Percentiles rank a stretch among this genome's conserved stretches.
These are phyloP conservation scores for Fistulifera pelliculosa DNA, from an alignment of 108 stramenopile genomes.

Conservation along the genomic window DNA sequence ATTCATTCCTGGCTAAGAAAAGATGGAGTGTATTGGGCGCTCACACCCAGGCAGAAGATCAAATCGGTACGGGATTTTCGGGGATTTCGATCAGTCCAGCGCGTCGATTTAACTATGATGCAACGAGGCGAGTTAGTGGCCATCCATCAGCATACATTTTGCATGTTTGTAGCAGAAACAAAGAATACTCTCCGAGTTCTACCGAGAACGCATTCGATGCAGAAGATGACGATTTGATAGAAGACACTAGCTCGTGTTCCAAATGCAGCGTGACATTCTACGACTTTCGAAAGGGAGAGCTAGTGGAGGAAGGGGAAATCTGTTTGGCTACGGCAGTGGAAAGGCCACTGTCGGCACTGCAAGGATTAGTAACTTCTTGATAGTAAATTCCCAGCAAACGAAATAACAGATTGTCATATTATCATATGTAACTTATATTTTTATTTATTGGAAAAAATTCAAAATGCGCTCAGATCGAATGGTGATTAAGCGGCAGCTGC, in stretches of 20 bases:
- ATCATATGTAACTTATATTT: no score
- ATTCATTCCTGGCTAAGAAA: constrained; percentile 31
- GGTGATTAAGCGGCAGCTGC: no score
- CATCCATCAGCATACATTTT: not conserved
- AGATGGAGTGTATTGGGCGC: constrained; percentile 42
- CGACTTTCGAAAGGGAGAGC: constrained; percentile 46
- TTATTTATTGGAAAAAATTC: no score
- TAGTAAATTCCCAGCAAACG: not conserved
- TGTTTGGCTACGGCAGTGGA: constrained; percentile 57
- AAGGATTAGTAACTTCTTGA: constrained; percentile 13
- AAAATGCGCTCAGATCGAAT: no score
- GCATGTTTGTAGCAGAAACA: constrained; percentile 1
- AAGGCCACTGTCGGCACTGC: constrained; percentile 52
- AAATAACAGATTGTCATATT: no score
- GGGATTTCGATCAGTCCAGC: constrained; percentile 45
- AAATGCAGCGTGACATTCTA: constrained; percentile 32
- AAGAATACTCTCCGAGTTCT: constrained; percentile 8
- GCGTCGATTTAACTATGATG: constrained; percentile 16
- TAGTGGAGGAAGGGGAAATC: constrained; percentile 33
- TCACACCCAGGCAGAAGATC: constrained; percentile 58
- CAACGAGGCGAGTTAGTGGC: constrained; percentile 14
- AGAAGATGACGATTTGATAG: not conserved
- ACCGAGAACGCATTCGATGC: constrained; percentile 17
- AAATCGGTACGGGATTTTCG: constrained; percentile 48
- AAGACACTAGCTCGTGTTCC: constrained; percentile 32